Evolutionary conservation across 2,329 filamentous ascomycete species (phyloP), one percentile per base, ranked within the genome.

Genomic region (Cercospora beticola): DNA sequence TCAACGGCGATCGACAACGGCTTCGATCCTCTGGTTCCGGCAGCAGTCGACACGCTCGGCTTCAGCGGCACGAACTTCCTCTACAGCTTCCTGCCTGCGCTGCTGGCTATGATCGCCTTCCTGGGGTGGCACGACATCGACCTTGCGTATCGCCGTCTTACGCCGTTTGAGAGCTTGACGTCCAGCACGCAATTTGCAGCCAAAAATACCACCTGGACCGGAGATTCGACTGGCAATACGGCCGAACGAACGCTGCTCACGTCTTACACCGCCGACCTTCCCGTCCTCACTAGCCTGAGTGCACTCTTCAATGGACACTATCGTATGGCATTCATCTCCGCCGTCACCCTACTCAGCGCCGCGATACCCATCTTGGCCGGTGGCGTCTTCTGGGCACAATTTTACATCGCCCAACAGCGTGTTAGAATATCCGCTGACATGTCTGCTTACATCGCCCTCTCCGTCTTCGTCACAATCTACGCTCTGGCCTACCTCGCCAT

Each of bases 41-140:
- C 74, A n/a, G 69, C 73, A 5, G 76, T 79, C 46, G 76, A 73
- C 73, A 70, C 43, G 6, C 74, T 76, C 28, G 92, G 90, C 18
- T 97, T 96, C 79, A 96, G 92, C 1, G 84, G 92, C 0, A 92
- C 93, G 61, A 93, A 97, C 79, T 97, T 97, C 81, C 82, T 97
- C 62, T 97, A 93, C 82, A 88, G 87, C 69, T 93, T 94, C 79
- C 66, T 94, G 23, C 91, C 92, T 0, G 87, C 89, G 2, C 73
- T 91, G 0, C 77, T 93, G 30, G 92, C 89, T 4, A 87, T 89
- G 75, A 72, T 91, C 16, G 81, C 92, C 60, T 91, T 90, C 77
- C 84, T 93, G 57, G 78, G 86, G 62, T 89, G 92, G 78, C 86
- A 91, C 70, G 85, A 86, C 33, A 80, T 93, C 66, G 91, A 93